Evolutionary conservation across 345 rosid genomes (phyloP).

Genomic region (Carallia pectinifolia): DNA sequence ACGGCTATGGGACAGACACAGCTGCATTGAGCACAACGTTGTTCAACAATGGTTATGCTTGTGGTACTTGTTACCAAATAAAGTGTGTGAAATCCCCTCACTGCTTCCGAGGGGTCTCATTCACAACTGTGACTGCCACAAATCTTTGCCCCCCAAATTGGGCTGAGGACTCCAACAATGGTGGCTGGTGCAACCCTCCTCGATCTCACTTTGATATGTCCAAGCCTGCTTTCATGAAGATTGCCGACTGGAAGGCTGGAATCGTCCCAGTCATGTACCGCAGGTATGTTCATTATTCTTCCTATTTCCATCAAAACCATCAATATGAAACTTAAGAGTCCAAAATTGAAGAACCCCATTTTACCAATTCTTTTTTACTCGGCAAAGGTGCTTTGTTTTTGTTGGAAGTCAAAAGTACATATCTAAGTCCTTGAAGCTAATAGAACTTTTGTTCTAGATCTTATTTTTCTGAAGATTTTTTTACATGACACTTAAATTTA

Average conservation of each 20-base stretch:
- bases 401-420: too few species aligned
- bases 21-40: slow-evolving; percentile 66
- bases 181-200: slow-evolving; percentile 97
- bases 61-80: slow-evolving; percentile 76
- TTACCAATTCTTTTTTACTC: too few species aligned
- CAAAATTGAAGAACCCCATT: too few species aligned
- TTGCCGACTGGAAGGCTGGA: slow-evolving; percentile 85
- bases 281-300: slow-evolving; percentile 34
- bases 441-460: too few species aligned
- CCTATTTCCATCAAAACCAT: background rate
- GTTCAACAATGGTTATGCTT: slow-evolving; percentile 70
- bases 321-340: too few species aligned
- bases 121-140: slow-evolving; percentile 66
- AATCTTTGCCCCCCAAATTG: slow-evolving; percentile 86
- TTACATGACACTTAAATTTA: too few species aligned
- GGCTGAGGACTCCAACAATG: slow-evolving; percentile 53
- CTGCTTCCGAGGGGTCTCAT: slow-evolving; percentile 43
- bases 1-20: slow-evolving; percentile 66
- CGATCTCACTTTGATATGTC: slow-evolving; percentile 77
- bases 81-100: slow-evolving; percentile 51
- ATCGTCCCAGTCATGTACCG: slow-evolving; percentile 72
- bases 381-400: too few species aligned
- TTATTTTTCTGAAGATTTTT: too few species aligned
- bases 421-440: too few species aligned
- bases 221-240: slow-evolving; percentile 84